Evolutionary conservation across 345 rosid genomes (phyloP), one percentile per base, ranked within the genome.

Genomic region (Reutealis trisperma): DNA sequence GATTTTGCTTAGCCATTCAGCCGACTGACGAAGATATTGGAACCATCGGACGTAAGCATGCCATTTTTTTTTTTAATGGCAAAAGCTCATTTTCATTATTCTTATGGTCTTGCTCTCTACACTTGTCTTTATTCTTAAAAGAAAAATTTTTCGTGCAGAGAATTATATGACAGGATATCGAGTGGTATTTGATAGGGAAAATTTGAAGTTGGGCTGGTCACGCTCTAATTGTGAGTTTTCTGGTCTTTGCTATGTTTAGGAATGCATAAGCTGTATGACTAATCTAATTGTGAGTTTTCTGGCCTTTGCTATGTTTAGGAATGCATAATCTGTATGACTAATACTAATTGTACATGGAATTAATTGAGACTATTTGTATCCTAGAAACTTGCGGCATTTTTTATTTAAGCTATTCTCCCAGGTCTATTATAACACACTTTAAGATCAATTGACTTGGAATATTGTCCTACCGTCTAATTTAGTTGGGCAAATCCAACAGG

Each of bases 201-300:
- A 87, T 80, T 73, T 91, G 88, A 92, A 85, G 88, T 84, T 92
- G 71, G 91, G 93, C 64, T 94, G 98, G 98, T 94, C 98, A 59
- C 77, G 37, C 13, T 94, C 97, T 25, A 84, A 86, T 69, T 94
- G 98, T 94, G 83, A 91, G 96, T 79, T 75, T 62, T 54, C 63
- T 12, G 10, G 37, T 30, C 21, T 27, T 21, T 66, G n/a, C n/a
- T n/a, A n/a, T n/a, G n/a, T n/a, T n/a, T n/a, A n/a, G n/a, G n/a
- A n/a, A n/a, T n/a, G n/a, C n/a, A n/a, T n/a, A n/a, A n/a, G n/a
- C n/a, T n/a, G n/a, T n/a, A n/a, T n/a, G n/a, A n/a, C n/a, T n/a
- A n/a, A n/a, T 94, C 16, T 41, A 3, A 15, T 42, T 67, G 52
- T 13, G 83, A 91, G 96, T 79, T 75, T 62, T 54, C 63, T 12